Percentiles rank a stretch among this genome's conserved stretches.
Evolutionary conservation across 129 eudicot genomes (phyloP).

Genomic region (Lactuca saligna): DNA sequence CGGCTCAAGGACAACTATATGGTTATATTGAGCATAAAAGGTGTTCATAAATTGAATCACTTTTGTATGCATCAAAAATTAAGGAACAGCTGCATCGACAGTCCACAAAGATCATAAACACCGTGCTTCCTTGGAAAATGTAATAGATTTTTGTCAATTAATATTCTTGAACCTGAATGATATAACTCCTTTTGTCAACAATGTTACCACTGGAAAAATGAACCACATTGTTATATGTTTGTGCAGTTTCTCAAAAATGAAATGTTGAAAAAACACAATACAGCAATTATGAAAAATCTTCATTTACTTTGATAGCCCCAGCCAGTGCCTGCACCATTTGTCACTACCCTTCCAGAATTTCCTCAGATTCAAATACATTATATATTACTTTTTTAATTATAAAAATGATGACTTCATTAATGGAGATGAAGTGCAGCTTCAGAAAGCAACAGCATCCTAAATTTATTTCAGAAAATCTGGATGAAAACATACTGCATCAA

Average conservation of each 20-base stretch:
- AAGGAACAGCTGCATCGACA: slow-evolving; percentile 11
- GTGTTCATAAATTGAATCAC: background rate
- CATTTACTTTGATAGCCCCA: no score
- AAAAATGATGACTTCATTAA: background rate
- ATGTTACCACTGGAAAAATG: background rate
- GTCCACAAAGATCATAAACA: slow-evolving; percentile 1
- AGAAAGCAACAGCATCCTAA: slow-evolving; percentile 3
- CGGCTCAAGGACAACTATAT: background rate
- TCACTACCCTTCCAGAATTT: slow-evolving; percentile 3
- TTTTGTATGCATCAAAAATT: slow-evolving; percentile 6
- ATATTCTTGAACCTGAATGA: slow-evolving; percentile 12
- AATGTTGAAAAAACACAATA: background rate
- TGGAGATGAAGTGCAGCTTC: slow-evolving; percentile 5
- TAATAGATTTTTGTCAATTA: slow-evolving; percentile 7
- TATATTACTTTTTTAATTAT: slow-evolving; percentile 1
- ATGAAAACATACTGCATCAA: background rate
- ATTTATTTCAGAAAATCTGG: background rate
- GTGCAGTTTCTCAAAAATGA: background rate
- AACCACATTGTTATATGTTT: background rate
- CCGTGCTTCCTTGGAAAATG: background rate
- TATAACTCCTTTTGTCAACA: background rate
- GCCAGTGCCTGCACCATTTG: background rate
- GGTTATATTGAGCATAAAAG: background rate
- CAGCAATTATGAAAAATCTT: no score
- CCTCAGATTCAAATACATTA: background rate